These are phyloP conservation scores for Neurospora sublineolata DNA, from an alignment of 495 filamentous ascomycete genomes.

Conservation along the genomic window DNA sequence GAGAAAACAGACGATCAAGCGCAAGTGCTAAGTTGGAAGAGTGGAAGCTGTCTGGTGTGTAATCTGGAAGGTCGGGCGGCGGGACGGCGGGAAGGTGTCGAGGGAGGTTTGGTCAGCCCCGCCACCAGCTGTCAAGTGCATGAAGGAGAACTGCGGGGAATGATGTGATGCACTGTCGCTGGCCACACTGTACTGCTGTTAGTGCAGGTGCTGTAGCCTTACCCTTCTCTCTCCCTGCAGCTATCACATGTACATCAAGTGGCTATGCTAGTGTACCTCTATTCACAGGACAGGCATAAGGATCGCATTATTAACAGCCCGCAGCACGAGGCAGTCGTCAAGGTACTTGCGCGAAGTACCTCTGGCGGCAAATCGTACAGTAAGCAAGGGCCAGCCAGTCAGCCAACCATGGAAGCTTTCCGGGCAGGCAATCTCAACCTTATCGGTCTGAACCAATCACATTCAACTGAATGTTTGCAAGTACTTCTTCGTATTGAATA, in stretches of 20 bases:
- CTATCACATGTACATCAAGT: background rate
- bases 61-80: background rate
- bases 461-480: background rate
- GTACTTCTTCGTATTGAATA: background rate
- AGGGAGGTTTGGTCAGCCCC: conserved; percentile 7
- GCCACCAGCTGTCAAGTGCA: conserved; percentile 6
- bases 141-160: background rate
- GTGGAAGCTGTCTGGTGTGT: background rate
- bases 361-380: background rate
- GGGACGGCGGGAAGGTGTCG: background rate
- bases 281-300: background rate
- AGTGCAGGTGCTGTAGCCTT: background rate
- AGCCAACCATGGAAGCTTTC: background rate
- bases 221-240: background rate
- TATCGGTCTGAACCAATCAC: background rate
- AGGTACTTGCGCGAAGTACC: background rate
- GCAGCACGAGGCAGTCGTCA: background rate
- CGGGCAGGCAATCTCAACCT: background rate
- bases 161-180: conserved; percentile 8
- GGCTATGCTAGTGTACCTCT: background rate
- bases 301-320: background rate
- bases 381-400: background rate
- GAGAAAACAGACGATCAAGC: background rate
- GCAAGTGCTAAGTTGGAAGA: background rate
- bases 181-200: background rate